These are phyloP conservation scores for Trichophyton simii DNA, from an alignment of 2,329 filamentous ascomycete genomes.

Conservation along the genomic window DNA sequence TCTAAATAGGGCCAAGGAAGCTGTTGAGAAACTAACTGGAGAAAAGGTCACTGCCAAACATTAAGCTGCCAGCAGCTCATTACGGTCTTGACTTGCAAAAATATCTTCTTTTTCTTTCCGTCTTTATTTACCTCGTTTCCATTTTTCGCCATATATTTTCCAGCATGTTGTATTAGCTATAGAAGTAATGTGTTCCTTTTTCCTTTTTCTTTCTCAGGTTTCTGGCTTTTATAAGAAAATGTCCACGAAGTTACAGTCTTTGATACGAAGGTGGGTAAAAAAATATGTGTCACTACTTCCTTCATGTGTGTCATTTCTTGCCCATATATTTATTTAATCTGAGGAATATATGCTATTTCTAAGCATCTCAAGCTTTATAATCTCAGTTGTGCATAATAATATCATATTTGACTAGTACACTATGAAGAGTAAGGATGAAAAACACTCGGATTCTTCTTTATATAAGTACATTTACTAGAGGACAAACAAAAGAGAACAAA, in stretches of 20 bases:
- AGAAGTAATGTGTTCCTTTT: neutral
- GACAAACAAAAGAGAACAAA: slow-evolving; percentile 3
- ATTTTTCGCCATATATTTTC: neutral
- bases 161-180: slow-evolving; percentile 1
- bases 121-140: neutral
- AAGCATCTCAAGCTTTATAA: neutral
- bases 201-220: neutral
- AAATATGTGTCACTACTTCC: neutral
- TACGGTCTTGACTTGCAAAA: slow-evolving; percentile 20
- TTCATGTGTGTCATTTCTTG: neutral
- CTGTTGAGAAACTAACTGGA: slow-evolving; percentile 52
- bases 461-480: slow-evolving; percentile 6
- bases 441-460: slow-evolving; percentile 4
- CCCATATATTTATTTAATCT: neutral
- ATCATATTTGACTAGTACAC: neutral
- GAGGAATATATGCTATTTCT: neutral
- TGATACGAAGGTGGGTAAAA: neutral
- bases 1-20: slow-evolving; percentile 47
- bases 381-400: neutral
- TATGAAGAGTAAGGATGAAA: neutral
- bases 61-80: slow-evolving; percentile 28
- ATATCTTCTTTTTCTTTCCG: neutral
- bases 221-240: neutral
- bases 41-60: slow-evolving; percentile 53
- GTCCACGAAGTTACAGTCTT: neutral